These are phyloP conservation scores for Chytridium lagenaria DNA, from an alignment of 371 early-diverging fungal species.

Conservation along the genomic window DNA sequence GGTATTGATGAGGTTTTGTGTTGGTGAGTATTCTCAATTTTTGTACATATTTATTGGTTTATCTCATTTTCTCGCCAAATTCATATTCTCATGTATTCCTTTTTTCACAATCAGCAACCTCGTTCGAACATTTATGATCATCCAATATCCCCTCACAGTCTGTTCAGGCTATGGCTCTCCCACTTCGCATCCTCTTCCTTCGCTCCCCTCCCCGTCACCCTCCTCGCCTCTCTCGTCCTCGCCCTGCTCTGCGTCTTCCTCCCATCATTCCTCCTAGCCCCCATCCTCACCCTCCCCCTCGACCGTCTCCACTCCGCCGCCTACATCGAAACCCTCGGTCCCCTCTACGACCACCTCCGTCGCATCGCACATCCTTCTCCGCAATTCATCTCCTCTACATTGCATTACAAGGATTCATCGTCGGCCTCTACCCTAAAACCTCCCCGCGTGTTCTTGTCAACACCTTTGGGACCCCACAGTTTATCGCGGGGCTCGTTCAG, in stretches of 20 bases:
- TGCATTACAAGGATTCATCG: constrained; percentile 14
- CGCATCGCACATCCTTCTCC: neutral
- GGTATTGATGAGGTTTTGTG: constrained; percentile 20
- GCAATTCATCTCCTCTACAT: constrained; percentile 16
- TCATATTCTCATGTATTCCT: neutral
- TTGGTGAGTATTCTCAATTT: constrained; percentile 27
- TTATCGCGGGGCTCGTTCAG: constrained; percentile 5
- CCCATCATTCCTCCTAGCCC: neutral
- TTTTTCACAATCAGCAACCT: constrained; percentile 29
- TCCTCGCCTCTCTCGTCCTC: constrained; percentile 18
- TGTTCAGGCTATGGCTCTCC: constrained; percentile 27
- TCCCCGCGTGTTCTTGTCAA: neutral
- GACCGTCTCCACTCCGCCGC: constrained; percentile 16
- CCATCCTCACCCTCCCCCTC: neutral
- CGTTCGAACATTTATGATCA: constrained; percentile 22
- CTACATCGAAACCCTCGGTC: constrained; percentile 22
- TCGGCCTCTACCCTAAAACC: constrained; percentile 17
- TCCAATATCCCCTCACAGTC: constrained; percentile 22
- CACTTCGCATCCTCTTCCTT: constrained; percentile 8
- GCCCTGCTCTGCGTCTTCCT: constrained; percentile 11
- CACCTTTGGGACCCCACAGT: constrained; percentile 12
- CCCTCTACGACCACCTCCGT: constrained; percentile 21
- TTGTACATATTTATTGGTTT: too few species aligned
- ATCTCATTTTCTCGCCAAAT: neutral
- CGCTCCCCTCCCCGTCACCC: constrained; percentile 16